Conservation (phyloP, 495 filamentous ascomycete species). For the Tuber aestivum region DNA sequence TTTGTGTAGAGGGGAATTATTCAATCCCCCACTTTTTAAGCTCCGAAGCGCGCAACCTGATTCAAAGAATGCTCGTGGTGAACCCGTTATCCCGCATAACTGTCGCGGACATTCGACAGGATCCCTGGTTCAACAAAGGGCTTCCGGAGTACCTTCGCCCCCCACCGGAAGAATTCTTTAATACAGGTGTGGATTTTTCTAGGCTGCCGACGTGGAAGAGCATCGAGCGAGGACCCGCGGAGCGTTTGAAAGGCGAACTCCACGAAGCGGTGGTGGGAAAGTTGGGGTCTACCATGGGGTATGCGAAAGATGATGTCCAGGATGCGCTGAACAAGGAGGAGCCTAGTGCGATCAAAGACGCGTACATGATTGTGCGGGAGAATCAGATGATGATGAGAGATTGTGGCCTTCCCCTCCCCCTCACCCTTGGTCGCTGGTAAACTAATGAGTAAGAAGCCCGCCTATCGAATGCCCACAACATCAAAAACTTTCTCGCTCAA, state of each 20-base stretch:
- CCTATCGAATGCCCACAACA: conserved; percentile 47
- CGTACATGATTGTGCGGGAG: conserved; percentile 93
- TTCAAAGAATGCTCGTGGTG: conserved; percentile 88
- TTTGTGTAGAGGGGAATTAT: conserved; percentile 64
- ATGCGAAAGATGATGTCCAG: conserved; percentile 87
- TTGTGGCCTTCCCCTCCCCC: conserved; percentile 41
- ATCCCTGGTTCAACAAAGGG: conserved; percentile 89
- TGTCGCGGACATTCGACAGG: conserved; percentile 84
- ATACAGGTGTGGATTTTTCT: conserved; percentile 84
- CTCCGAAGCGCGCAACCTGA: conserved; percentile 73
- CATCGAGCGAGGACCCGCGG: conserved; percentile 69
- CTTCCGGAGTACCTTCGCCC: conserved; percentile 78
- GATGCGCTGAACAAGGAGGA: conserved; percentile 86
- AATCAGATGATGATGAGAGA: conserved; percentile 97
- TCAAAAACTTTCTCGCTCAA: conserved; percentile 51
- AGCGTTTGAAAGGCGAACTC: conserved; percentile 75
- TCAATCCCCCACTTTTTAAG: conserved; percentile 82
- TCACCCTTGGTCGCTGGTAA: conserved; percentile 14
- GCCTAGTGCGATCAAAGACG: conserved; percentile 96
- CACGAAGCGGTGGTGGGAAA: conserved; percentile 88
- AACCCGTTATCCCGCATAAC: conserved; percentile 91
- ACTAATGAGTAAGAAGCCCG: conserved; percentile 43
- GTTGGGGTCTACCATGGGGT: conserved; percentile 95
- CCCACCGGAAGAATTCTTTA: conserved; percentile 86
- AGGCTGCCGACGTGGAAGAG: conserved; percentile 77